phyloP scores from a whole-genome alignment of 345 rosid genomes.

The Gossypium ekmanianum region DNA sequence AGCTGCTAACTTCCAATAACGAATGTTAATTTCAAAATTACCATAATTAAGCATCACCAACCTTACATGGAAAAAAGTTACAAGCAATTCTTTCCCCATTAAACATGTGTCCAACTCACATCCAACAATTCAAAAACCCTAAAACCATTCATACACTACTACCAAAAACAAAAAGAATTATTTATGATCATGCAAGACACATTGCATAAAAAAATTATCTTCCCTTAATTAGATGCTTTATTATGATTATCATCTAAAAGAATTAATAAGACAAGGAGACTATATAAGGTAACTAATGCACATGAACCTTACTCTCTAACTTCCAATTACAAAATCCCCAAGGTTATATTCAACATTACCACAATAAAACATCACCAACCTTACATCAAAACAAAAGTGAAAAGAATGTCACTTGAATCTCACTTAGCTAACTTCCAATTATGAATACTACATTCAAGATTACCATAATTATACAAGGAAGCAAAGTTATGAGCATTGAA shows the following conservation, averaged over 20 bases:
- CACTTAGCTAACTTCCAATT: background rate
- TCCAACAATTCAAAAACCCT: constrained; percentile 2
- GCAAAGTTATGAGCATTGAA: background rate
- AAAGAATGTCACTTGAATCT: background rate
- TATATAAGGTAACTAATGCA: background rate
- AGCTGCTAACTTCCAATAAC: constrained; percentile 6
- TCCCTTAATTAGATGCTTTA: too few relatives aligned
- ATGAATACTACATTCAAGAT: background rate
- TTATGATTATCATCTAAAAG: too few relatives aligned
- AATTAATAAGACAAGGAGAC: too few relatives aligned
- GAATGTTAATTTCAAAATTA: constrained; percentile 11
- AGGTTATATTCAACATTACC: background rate
- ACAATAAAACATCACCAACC: background rate
- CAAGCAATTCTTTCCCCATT: background rate
- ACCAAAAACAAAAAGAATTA: background rate
- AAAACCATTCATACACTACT: constrained; percentile 5
- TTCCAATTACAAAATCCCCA: background rate
- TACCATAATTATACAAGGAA: background rate
- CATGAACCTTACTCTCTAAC: background rate
- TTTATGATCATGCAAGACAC: background rate
- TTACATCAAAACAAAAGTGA: background rate
- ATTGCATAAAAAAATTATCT: background rate
- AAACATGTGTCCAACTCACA: background rate
- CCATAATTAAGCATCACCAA: background rate
- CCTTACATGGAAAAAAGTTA: constrained; percentile 3